Conservation (phyloP, 805 yeast species). For the Hanseniaspora pseudoguilliermondii region DNA sequence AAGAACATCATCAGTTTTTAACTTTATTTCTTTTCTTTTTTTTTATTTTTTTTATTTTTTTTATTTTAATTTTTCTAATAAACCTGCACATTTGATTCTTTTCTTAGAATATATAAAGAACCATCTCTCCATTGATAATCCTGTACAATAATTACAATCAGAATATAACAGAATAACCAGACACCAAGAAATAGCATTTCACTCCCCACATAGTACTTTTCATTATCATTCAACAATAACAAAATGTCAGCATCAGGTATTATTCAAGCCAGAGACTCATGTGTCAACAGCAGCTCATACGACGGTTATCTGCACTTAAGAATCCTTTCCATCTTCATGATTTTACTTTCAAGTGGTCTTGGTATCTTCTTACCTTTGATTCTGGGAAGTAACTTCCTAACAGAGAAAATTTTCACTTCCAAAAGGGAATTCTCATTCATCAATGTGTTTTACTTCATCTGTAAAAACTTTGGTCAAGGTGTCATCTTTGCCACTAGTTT, state of each 20-base stretch:
- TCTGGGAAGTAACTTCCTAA: slow-evolving; percentile 40
- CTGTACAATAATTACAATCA: too few relatives aligned
- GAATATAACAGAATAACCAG: too few relatives aligned
- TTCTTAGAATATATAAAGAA: too few relatives aligned
- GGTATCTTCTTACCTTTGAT: slow-evolving; percentile 54
- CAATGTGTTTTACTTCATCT: slow-evolving; percentile 39
- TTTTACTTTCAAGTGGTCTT: slow-evolving; percentile 42
- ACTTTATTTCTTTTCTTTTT: too few relatives aligned
- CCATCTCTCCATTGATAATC: too few relatives aligned
- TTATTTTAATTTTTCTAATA: too few relatives aligned
- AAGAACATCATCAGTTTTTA: too few relatives aligned
- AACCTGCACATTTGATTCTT: too few relatives aligned
- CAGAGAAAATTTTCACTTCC: not conserved
- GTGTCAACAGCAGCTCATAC: slow-evolving; percentile 34
- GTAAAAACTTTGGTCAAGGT: slow-evolving; percentile 73
- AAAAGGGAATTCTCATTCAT: not conserved
- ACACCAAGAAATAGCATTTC: too few relatives aligned
- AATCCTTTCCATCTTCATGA: slow-evolving; percentile 51
- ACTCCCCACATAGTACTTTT: too few relatives aligned
- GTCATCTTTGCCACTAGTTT: slow-evolving; percentile 74
- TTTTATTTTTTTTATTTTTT: too few relatives aligned
- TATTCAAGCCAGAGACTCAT: slow-evolving; percentile 18
- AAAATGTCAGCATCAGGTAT: not conserved
- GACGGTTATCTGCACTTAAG: slow-evolving; percentile 34
- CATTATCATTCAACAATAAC: too few relatives aligned